phyloP scores from a whole-genome alignment of 2,329 filamentous ascomycete species.

The Fusarium nisikadoi region DNA sequence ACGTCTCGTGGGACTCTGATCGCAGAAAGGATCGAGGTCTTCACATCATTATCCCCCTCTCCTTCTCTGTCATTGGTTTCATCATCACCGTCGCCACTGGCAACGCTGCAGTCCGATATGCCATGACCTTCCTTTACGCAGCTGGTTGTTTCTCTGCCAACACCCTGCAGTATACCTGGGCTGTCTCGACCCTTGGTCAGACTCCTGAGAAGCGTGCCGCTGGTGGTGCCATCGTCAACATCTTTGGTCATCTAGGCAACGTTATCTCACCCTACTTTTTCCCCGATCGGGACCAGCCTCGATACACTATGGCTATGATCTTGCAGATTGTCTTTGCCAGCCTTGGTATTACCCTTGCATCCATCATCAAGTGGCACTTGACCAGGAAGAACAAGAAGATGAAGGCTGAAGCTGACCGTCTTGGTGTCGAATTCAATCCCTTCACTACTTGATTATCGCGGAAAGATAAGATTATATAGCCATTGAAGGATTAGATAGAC shows the following conservation, averaged over 20 bases:
- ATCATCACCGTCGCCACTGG: conserved; percentile 69
- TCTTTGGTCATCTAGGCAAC: conserved; percentile 52
- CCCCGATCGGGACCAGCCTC: conserved; percentile 41
- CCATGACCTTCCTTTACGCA: conserved; percentile 38
- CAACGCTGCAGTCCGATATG: conserved; percentile 33
- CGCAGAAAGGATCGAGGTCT: conserved; percentile 69
- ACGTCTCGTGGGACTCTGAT: conserved; percentile 70
- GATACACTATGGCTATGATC: conserved; percentile 46
- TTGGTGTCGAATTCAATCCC: conserved; percentile 23
- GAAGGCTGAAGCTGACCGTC: conserved; percentile 18
- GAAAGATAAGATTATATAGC: neutral
- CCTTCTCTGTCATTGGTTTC: conserved; percentile 65
- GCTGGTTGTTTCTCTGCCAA: conserved; percentile 46
- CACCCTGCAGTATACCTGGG: conserved; percentile 51
- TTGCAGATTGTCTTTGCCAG: conserved; percentile 30
- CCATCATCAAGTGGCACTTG: conserved; percentile 28
- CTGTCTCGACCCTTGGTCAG: conserved; percentile 46
- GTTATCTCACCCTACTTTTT: conserved; percentile 56
- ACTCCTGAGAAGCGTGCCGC: conserved; percentile 53
- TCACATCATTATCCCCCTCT: conserved; percentile 67
- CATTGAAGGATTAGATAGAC: neutral
- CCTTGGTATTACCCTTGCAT: conserved; percentile 17
- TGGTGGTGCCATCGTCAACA: conserved; percentile 51
- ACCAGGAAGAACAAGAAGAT: conserved; percentile 36
- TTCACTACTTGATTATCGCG: conserved; percentile 14